These are phyloP conservation scores for Vanilla planifolia DNA, from an alignment of 106 monocot species.

Conservation along the genomic window DNA sequence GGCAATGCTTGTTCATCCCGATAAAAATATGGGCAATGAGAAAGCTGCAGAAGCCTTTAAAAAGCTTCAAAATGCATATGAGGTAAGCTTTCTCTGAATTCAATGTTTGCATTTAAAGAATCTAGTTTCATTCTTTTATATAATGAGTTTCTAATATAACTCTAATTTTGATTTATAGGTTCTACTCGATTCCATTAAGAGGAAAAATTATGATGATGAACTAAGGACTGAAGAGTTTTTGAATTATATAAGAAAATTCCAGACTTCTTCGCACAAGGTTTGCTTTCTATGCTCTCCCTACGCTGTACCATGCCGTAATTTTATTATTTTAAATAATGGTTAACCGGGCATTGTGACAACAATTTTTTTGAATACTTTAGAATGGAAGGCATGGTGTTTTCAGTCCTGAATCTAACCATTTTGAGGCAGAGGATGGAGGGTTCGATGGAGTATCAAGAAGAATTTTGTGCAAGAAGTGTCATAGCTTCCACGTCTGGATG, in stretches of 20 bases:
- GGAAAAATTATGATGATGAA: conserved; percentile 94
- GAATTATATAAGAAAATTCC: conserved; percentile 79
- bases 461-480: conserved; percentile 88
- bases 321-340: background rate
- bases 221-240: conserved; percentile 78
- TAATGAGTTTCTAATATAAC: background rate
- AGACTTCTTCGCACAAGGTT: conserved; percentile 63
- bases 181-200: conserved; percentile 86
- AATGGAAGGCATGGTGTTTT: conserved; percentile 62
- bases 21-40: conserved; percentile 96
- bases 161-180: conserved; percentile 41
- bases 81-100: conserved; percentile 37
- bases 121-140: background rate
- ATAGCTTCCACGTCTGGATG: conserved; percentile 72
- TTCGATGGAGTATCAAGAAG: conserved; percentile 61
- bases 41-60: conserved; percentile 97
- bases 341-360: background rate
- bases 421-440: conserved; percentile 52
- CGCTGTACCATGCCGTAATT: background rate
- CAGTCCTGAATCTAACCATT: conserved; percentile 38
- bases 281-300: conserved; percentile 4
- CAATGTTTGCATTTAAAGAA: background rate
- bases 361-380: conserved; percentile 22
- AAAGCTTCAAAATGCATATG: conserved; percentile 99
- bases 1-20: conserved; percentile 98